phyloP scores from a whole-genome alignment of 2,329 filamentous ascomycete genomes.

The Nigrospora oryzae region DNA sequence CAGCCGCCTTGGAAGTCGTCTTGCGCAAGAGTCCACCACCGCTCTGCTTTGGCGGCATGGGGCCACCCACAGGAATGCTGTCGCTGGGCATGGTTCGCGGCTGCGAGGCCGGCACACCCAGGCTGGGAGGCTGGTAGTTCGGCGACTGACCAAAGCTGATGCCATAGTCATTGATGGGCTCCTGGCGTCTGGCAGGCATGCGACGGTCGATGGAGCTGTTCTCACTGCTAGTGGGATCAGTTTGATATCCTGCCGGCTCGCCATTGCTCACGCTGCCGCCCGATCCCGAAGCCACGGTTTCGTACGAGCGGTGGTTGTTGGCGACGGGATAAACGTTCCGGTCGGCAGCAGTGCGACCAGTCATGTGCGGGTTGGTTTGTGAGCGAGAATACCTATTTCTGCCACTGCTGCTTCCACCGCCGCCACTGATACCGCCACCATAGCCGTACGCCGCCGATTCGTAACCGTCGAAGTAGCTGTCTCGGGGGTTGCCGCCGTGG shows the following conservation, averaged over 20 bases:
- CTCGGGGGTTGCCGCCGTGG: slow-evolving; percentile 17
- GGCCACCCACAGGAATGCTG: not conserved
- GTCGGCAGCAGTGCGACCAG: slow-evolving; percentile 27
- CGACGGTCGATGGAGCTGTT: slow-evolving; percentile 83
- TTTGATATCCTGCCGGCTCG: slow-evolving; percentile 72
- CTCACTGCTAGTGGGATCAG: slow-evolving; percentile 79
- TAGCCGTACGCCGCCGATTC: slow-evolving; percentile 23
- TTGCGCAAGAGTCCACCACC: slow-evolving; percentile 16
- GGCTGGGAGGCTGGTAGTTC: slow-evolving; percentile 30
- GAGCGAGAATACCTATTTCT: slow-evolving; percentile 30
- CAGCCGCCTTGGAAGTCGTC: slow-evolving; percentile 4
- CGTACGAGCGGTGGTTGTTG: slow-evolving; percentile 72
- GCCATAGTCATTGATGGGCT: slow-evolving; percentile 56
- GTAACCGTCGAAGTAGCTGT: slow-evolving; percentile 33
- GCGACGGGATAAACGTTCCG: slow-evolving; percentile 43
- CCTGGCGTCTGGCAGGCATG: slow-evolving; percentile 43
- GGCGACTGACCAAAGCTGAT: slow-evolving; percentile 42
- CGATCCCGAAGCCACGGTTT: slow-evolving; percentile 74
- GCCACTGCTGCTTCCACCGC: slow-evolving; percentile 13
- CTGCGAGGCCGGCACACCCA: slow-evolving; percentile 14
- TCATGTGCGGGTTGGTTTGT: slow-evolving; percentile 37
- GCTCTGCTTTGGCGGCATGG: slow-evolving; percentile 22
- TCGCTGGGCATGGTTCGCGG: slow-evolving; percentile 9
- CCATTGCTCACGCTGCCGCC: slow-evolving; percentile 59
- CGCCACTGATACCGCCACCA: slow-evolving; percentile 18